These are phyloP conservation scores for Tetracladium maxilliforme DNA, from an alignment of 2,329 filamentous ascomycete species.

Conservation along the genomic window DNA sequence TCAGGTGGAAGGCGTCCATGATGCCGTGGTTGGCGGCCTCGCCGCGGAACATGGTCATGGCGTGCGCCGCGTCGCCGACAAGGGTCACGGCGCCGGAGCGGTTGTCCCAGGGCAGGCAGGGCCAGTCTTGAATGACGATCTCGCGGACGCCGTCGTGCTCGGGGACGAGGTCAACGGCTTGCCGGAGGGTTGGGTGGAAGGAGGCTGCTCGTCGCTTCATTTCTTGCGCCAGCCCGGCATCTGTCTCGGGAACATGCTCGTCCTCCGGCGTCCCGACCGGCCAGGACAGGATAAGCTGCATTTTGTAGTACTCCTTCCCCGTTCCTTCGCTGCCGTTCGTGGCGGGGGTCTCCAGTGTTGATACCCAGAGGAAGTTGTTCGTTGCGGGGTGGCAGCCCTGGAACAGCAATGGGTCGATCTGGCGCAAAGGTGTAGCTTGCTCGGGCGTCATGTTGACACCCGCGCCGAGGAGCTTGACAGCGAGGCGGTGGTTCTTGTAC, in stretches of 20 bases:
- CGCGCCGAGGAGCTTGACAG: constrained; percentile 21
- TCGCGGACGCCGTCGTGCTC: constrained; percentile 24
- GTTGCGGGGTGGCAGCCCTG: constrained; percentile 35
- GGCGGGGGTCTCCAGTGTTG: constrained; percentile 7
- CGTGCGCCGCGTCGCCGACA: constrained; percentile 37
- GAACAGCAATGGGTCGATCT: constrained; percentile 37
- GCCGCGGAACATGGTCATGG: constrained; percentile 44
- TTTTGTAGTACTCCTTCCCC: too few species aligned
- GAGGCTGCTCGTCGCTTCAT: constrained; percentile 25
- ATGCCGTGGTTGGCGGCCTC: constrained; percentile 31
- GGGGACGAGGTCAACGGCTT: constrained; percentile 23
- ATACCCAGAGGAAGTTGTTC: constrained; percentile 32
- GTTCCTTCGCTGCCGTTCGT: constrained; percentile 6
- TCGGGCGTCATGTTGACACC: constrained; percentile 20
- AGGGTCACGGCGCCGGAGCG: constrained; percentile 27
- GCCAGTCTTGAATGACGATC: constrained; percentile 27
- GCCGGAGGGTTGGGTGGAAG: constrained; percentile 33
- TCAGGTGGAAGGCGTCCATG: constrained; percentile 26
- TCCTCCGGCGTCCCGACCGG: constrained; percentile 20
- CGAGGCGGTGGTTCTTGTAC: constrained; percentile 17
- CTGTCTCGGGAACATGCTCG: constrained; percentile 23
- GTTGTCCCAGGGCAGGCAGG: constrained; percentile 24
- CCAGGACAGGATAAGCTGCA: too few species aligned
- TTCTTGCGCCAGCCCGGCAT: constrained; percentile 21
- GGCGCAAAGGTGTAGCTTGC: constrained; percentile 22